Percentiles rank a stretch among this genome's conserved stretches.
These are phyloP conservation scores for Candida sp. DNA, from an alignment of 1,139 yeast genomes.

Conservation along the genomic window DNA sequence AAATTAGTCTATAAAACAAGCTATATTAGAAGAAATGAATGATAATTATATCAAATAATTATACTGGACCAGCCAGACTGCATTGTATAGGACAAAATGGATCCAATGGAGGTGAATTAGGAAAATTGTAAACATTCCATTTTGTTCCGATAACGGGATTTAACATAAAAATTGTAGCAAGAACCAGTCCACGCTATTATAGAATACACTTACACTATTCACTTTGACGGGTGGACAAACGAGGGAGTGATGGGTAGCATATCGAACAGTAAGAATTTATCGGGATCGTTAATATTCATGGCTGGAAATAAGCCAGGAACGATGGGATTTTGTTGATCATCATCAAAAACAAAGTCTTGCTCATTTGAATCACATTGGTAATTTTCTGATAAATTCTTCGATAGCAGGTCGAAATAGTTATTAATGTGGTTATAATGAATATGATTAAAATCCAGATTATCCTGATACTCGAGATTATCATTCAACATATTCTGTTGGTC, in stretches of 20 bases:
- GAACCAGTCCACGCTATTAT: too few species aligned
- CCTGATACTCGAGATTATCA: too few species aligned
- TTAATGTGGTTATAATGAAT: background rate
- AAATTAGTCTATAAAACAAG: background rate
- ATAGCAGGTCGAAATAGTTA: background rate
- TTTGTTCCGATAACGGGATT: too few species aligned
- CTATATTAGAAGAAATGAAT: background rate
- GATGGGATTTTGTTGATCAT: slow-evolving; percentile 12
- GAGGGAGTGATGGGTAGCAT: slow-evolving; percentile 31
- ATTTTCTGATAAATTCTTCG: background rate
- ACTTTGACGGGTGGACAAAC: slow-evolving; percentile 8
- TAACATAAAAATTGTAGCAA: too few species aligned
- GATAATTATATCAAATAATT: too few species aligned
- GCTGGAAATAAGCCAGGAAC: slow-evolving; percentile 39
- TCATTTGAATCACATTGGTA: background rate
- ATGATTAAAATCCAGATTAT: background rate
- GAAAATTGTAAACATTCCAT: background rate
- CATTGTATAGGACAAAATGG: background rate
- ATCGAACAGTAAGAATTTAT: slow-evolving; percentile 22
- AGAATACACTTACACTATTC: too few species aligned
- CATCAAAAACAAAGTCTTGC: background rate
- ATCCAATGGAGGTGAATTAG: background rate
- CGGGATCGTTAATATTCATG: slow-evolving; percentile 24
- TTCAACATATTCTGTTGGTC: too few species aligned
- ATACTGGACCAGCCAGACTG: background rate